Evolutionary conservation across 2,329 filamentous ascomycete species (phyloP), one percentile per base, ranked within the genome.

Genomic region (Coniochaeta sp.): DNA sequence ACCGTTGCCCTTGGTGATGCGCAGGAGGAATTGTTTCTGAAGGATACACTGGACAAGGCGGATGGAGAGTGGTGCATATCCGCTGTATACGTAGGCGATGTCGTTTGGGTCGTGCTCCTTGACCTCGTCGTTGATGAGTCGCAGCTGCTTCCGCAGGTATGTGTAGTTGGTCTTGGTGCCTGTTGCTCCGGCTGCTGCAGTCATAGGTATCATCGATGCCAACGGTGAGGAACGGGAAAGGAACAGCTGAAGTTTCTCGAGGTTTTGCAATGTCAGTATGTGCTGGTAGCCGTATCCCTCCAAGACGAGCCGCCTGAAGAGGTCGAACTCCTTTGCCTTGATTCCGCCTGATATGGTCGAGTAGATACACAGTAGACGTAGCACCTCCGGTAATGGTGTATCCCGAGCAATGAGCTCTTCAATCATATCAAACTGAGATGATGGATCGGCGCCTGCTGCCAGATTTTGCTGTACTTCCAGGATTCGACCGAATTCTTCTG

Each of bases 251-350:
- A 96, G 82, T 64, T 91, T 95, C 64, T 97, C 94, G 32, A 99
- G 77, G 12, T 87, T 86, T 58, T 89, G 82, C 28, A 99, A 82
- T 0, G 95, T 99, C 42, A 97, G 78, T 13, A 99, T 75, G 65
- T 99, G 94, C 64, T 97, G 91, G 64, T 95, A 91, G 24, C 94
- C 94, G 62, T 99, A 99, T 1, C 89, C 92, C 63, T 96, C 89
- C 7, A 96, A 75, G 50, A 99, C 83, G 49, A 94, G 82, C 46
- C 88, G 85, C 61, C 91, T 90, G 69, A 97, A 96, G 32, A 81
- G 83, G 54, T 99, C 95, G 48, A 94, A 83, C 58, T 99, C 94
- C 57, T 89, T 89, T 12, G 87, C 82, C 54, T 91, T 91, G 58
- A 99, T 83, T 27, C 94, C 94, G 20, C 91, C 91, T 9, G 87